phyloP scores from a whole-genome alignment of 78 protist genomes.

The Monosiga brevicollis region DNA sequence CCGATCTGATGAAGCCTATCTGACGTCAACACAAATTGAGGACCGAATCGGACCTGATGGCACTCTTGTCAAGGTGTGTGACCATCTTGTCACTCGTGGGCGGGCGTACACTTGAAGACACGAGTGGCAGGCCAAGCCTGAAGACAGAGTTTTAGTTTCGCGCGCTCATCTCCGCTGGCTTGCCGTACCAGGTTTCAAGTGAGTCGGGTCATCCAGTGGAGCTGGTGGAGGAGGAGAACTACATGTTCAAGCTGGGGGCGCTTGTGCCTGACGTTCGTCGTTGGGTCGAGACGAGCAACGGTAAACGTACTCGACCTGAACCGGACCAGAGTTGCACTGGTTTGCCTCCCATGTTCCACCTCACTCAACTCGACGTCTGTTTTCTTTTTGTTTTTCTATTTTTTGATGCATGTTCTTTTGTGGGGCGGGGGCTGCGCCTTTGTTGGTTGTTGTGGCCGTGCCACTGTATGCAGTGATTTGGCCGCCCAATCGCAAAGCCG shows the following conservation, averaged over 20 bases:
- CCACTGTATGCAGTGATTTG: not conserved
- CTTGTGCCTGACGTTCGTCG: not conserved
- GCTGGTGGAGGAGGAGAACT: slow-evolving; percentile 60
- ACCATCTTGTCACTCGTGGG: not conserved
- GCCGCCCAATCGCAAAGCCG: not conserved
- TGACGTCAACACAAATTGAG: slow-evolving; percentile 50
- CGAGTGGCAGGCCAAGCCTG: not conserved
- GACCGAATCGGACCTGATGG: slow-evolving; percentile 19
- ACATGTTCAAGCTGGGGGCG: slow-evolving; percentile 49
- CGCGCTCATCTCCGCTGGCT: not conserved
- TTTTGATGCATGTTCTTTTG: slow-evolving; percentile 7
- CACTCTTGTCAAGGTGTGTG: not conserved
- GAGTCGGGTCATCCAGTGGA: slow-evolving; percentile 46
- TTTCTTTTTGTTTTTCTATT: not conserved
- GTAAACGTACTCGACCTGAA: not conserved
- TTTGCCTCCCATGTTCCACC: no score
- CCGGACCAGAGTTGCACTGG: not conserved
- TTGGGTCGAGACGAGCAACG: not conserved
- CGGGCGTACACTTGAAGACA: not conserved
- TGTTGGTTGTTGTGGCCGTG: not conserved
- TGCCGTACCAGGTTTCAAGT: slow-evolving; percentile 2
- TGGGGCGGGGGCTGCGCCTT: not conserved
- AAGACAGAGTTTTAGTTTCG: not conserved
- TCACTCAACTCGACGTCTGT: not conserved
- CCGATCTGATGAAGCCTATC: slow-evolving; percentile 79